phyloP scores from a whole-genome alignment of 2,329 filamentous ascomycete species.

The Colletotrichum paranaense region DNA sequence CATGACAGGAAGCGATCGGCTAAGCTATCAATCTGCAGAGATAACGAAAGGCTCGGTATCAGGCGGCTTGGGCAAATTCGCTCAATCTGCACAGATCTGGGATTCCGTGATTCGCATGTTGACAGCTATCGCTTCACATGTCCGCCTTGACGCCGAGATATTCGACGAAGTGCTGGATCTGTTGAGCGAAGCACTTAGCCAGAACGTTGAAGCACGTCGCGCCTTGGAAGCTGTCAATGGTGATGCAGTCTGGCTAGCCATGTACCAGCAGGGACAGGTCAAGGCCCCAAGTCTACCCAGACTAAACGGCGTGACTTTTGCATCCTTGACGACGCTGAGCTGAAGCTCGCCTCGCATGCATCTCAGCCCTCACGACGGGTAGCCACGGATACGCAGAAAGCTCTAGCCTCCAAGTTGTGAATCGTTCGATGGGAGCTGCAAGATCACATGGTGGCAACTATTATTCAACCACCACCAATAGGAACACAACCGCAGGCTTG shows the following conservation, averaged over 20 bases:
- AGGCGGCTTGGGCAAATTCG: constrained; percentile 65
- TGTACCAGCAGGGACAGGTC: constrained; percentile 59
- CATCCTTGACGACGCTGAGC: constrained; percentile 28
- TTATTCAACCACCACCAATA: background rate
- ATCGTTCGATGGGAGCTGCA: background rate
- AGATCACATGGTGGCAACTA: background rate
- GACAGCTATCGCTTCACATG: constrained; percentile 68
- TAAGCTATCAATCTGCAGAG: constrained; percentile 35
- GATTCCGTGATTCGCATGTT: constrained; percentile 70
- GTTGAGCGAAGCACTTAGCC: constrained; percentile 63
- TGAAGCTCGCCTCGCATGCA: background rate
- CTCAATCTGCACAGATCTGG: constrained; percentile 73
- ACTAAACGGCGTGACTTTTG: constrained; percentile 56
- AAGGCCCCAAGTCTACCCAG: constrained; percentile 50
- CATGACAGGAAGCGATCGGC: constrained; percentile 39
- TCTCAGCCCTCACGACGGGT: background rate
- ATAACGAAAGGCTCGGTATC: constrained; percentile 14
- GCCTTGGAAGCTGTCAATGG: constrained; percentile 74
- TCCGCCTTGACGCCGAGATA: constrained; percentile 73
- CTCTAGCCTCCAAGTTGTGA: background rate
- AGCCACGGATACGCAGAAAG: background rate
- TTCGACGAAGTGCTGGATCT: constrained; percentile 79
- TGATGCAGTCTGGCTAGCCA: constrained; percentile 81
- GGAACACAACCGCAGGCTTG: background rate
- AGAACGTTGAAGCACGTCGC: constrained; percentile 59